These are phyloP conservation scores for Geotrichum ghanense DNA, from an alignment of 805 yeast genomes.

Conservation along the genomic window DNA sequence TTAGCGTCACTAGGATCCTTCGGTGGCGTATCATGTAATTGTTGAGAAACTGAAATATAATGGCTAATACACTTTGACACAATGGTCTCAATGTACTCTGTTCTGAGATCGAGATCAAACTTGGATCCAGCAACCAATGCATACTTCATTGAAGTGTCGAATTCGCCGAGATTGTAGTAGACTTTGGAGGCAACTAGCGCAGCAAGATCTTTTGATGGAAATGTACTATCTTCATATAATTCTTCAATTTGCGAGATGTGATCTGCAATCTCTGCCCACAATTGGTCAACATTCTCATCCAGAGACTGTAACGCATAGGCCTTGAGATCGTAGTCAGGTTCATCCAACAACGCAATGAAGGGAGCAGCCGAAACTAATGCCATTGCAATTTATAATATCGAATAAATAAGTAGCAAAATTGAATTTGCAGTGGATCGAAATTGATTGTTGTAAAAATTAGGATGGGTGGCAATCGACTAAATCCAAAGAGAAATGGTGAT, in stretches of 20 bases:
- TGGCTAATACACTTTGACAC: slow-evolving; percentile 85
- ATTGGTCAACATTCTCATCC: slow-evolving; percentile 72
- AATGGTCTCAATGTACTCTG: slow-evolving; percentile 88
- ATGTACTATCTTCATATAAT: slow-evolving; percentile 71
- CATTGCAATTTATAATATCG: slow-evolving; percentile 24
- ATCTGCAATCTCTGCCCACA: slow-evolving; percentile 97
- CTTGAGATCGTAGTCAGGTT: slow-evolving; percentile 66
- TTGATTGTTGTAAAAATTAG: not conserved
- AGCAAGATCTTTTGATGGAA: slow-evolving; percentile 70
- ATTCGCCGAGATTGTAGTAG: slow-evolving; percentile 86
- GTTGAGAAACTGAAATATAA: slow-evolving; percentile 57
- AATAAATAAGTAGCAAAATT: not conserved
- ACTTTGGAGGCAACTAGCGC: slow-evolving; percentile 89
- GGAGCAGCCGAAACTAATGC: slow-evolving; percentile 82
- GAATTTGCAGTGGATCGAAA: not conserved
- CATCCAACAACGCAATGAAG: slow-evolving; percentile 77
- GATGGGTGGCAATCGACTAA: not conserved
- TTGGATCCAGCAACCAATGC: slow-evolving; percentile 75
- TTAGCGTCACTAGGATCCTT: slow-evolving; percentile 14
- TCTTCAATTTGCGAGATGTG: slow-evolving; percentile 81
- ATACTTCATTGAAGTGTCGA: slow-evolving; percentile 78
- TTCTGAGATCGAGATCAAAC: slow-evolving; percentile 60
- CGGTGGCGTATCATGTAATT: slow-evolving; percentile 30
- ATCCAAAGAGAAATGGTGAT: not conserved
- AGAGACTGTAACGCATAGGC: slow-evolving; percentile 76